Base-by-base conservation (phyloP, 2,329 filamentous ascomycete species). In the Ophiocordyceps polyrhachis-furcata region DNA sequence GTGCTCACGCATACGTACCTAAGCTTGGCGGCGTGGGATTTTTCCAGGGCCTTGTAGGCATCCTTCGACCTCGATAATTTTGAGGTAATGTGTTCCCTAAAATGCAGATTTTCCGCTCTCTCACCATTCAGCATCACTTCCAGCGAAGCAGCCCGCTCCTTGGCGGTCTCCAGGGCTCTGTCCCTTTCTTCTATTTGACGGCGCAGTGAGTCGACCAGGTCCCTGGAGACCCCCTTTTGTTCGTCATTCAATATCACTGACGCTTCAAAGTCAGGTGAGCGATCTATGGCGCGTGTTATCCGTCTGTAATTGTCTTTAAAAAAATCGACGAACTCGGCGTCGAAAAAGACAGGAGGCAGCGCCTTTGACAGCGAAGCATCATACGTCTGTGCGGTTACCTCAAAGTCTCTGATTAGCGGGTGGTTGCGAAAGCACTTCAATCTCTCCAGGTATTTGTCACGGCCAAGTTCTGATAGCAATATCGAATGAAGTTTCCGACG, bases 221-320 rank as follows among this genome's bases (percentile, higher is more conserved):
- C 86, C 38, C 89, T 76, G n/a, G 93, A 94, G 35, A 98, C 83
- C 4, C 89, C 89, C 55, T 89, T 88, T 52, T 91, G 80, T 12
- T 88, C 66, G 0, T 83, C 84, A 56, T 88, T 86, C 40, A 79
- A 72, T 46, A 87, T 70, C 12, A 91, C 74, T 0, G 86, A 81
- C 23, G 93, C 79, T 58, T 98, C 91, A 48, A 93, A 68, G 1
- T 81, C 85, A 1, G 91, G 91, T 49, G 94, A 85, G 48, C 89
- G 79, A 61, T 98, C 91, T 53, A 98, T 84, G 14, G 86, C 83
- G 49, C 86, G 77, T 37, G 81, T 67, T 47, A 95, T 66, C 9
- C 88, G 81, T 54, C 83, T 89, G 58, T 93, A 96, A 57, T 94
- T 94, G 55, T 96, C 88, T 56, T 95, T 95, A 54, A 95, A 76